Percentiles rank a stretch among this genome's conserved stretches.
Evolutionary conservation across 1,139 yeast genomes (phyloP).

Genomic region (Candida pseudocylindracea): DNA sequence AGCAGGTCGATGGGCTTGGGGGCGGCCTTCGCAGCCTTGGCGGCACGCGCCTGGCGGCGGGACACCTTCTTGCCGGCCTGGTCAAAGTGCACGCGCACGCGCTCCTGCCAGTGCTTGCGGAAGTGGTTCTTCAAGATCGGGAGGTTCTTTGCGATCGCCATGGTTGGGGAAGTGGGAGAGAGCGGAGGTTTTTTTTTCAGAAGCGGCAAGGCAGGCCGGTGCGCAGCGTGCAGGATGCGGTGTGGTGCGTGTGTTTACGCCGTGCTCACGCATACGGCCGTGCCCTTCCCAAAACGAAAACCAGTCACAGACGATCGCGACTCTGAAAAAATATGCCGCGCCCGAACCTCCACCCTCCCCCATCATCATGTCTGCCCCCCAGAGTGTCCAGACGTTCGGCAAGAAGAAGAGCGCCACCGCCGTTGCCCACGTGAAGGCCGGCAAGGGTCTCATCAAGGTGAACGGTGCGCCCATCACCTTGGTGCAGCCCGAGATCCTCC

Average conservation of each 20-base stretch:
- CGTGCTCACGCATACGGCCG: not conserved
- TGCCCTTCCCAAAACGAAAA: too few species aligned
- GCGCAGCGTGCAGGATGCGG: not conserved
- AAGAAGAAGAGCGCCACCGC: slow-evolving; percentile 99
- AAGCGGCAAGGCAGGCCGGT: too few species aligned
- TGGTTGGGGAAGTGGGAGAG: slow-evolving; percentile 6
- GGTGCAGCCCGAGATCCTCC: slow-evolving; percentile 96
- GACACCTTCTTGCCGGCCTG: slow-evolving; percentile 98
- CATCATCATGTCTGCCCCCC: too few species aligned
- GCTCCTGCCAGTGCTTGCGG: slow-evolving; percentile 99
- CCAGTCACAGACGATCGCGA: not conserved
- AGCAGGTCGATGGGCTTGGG: slow-evolving; percentile 94
- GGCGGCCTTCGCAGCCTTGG: slow-evolving; percentile 88
- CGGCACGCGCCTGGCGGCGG: slow-evolving; percentile 86
- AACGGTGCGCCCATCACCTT: slow-evolving; percentile 99
- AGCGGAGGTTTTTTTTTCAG: not conserved
- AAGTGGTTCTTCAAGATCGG: slow-evolving; percentile 94
- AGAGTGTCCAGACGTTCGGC: slow-evolving; percentile 67
- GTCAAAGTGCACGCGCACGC: slow-evolving; percentile 98
- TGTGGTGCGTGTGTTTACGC: not conserved
- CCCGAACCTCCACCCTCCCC: not conserved
- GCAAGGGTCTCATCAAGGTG: slow-evolving; percentile 97
- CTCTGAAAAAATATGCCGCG: not conserved
- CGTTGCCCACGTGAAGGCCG: slow-evolving; percentile 99
- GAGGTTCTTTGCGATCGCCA: slow-evolving; percentile 95